Base-by-base conservation (phyloP, 2,329 filamentous ascomycete genomes). In the Epichloe coenophiala region DNA sequence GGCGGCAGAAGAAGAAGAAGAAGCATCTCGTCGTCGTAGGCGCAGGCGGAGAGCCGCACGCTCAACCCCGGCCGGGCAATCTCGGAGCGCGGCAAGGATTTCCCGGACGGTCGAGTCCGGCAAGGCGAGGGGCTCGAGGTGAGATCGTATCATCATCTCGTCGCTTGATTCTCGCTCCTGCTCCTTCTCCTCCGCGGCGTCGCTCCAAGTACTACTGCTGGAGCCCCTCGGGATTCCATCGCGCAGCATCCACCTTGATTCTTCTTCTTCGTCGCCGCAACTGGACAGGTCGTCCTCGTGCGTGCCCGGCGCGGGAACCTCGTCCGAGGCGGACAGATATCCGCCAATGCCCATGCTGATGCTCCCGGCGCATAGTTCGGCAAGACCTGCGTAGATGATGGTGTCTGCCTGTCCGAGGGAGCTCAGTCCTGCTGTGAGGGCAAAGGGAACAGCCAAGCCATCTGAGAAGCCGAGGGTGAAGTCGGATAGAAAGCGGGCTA, bases 271-370 rank as follows among this genome's bases (percentile, higher is more conserved):
- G 12, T 59, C 56, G 1, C 42, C 39, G 0, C 37, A 17, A 5
- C n/a, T 48, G 1, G 44, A 3, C 12, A 35, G 21, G 33, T 46
- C 40, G 41, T 46, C 33, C 39, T 47, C 35, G 38, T 50, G 4
- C 38, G 27, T 23, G 7, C 49, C 17, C 2, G 54, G 2, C 9
- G 54, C 39, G 8, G 55, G 57, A 27, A 61, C 39, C 13, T 67
- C 65, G 39, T 59, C 75, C 59, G 61, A 67, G 49, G 81, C 80
- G 1, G 81, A 79, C 1, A 88, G 68, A 58, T 83, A 87, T 12
- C 81, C 83, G 17, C 84, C 81, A 13, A 88, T 73, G 3, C 83
- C 84, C 84, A 87, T 87, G 44, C 79, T 84, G 53, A 88, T 85
- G 45, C 80, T 78, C 2, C 84, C 83, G 0, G 82, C 81, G 53